phyloP scores from a whole-genome alignment of 805 yeast species.

The Wickerhamomyces rabaulensis region DNA sequence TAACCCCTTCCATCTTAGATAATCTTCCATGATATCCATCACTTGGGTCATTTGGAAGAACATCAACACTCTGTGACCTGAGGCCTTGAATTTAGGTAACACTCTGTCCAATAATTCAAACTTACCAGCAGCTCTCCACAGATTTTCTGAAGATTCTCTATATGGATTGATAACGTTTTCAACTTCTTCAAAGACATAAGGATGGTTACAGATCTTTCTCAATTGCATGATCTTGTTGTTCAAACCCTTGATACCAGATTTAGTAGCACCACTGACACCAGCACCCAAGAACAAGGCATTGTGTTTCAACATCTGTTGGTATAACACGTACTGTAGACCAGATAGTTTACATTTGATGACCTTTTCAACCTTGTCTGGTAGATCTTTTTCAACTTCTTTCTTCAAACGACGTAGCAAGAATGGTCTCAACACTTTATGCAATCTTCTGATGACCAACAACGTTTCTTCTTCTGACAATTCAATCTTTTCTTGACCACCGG shows the following conservation, averaged over 20 bases:
- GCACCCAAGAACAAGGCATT: conserved; percentile 65
- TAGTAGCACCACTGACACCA: conserved; percentile 42
- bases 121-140: conserved; percentile 78
- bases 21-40: conserved; percentile 88
- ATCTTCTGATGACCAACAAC: conserved; percentile 72
- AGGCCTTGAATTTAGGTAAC: conserved; percentile 66
- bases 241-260: conserved; percentile 54
- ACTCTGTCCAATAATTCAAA: conserved; percentile 74
- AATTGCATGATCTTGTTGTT: conserved; percentile 83
- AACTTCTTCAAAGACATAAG: conserved; percentile 80
- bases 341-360: conserved; percentile 77
- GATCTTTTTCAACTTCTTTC: conserved; percentile 81
- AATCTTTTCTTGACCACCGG: conserved; percentile 76
- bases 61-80: conserved; percentile 75
- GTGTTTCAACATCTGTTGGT: conserved; percentile 73
- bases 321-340: conserved; percentile 62
- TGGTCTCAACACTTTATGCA: conserved; percentile 82
- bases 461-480: conserved; percentile 85
- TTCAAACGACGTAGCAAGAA: conserved; percentile 78
- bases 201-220: conserved; percentile 83
- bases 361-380: conserved; percentile 80
- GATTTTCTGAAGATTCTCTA: conserved; percentile 54
- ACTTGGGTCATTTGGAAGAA: conserved; percentile 89
- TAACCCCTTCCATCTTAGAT: conserved; percentile 57
- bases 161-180: conserved; percentile 65